Conservation (phyloP, 2,329 filamentous ascomycete genomes). For the Cladosporium velox region DNA sequence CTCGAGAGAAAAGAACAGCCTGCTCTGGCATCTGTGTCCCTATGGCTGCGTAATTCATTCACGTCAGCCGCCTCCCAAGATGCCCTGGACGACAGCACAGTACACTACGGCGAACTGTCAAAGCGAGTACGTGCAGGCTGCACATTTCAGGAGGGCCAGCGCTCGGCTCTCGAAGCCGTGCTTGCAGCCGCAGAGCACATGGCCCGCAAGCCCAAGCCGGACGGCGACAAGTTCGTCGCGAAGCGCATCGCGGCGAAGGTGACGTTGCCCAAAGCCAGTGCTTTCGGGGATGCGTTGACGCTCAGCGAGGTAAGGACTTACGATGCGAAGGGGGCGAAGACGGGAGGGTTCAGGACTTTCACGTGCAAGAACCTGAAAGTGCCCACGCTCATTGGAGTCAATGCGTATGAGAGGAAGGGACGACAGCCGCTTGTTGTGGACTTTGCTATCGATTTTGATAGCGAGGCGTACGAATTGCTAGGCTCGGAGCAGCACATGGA, state of each 20-base stretch:
- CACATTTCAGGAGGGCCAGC: conserved; percentile 8
- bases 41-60: conserved; percentile 61
- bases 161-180: conserved; percentile 2
- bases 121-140: conserved; percentile 55
- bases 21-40: conserved; percentile 59
- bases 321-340: conserved; percentile 10
- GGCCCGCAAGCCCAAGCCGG: conserved; percentile 31
- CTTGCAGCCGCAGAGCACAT: conserved; percentile 29
- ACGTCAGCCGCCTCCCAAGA: conserved; percentile 60
- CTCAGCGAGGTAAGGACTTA: conserved; percentile 43
- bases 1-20: conserved; percentile 65
- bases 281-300: conserved; percentile 61
- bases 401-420: conserved; percentile 64
- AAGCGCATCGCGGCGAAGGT: conserved; percentile 39
- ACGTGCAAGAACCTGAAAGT: conserved; percentile 56
- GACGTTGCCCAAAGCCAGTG: conserved; percentile 66
- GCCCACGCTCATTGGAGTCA: conserved; percentile 71
- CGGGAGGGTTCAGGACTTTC: conserved; percentile 6
- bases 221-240: conserved; percentile 27
- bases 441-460: conserved; percentile 22
- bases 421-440: conserved; percentile 69
- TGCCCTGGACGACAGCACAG: conserved; percentile 66
- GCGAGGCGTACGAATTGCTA: conserved; percentile 4
- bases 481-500: conserved; percentile 26
- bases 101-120: conserved; percentile 72